These are phyloP conservation scores for Hamamelis virginiana DNA, from an alignment of 164 flowering plant species.

Conservation along the genomic window DNA sequence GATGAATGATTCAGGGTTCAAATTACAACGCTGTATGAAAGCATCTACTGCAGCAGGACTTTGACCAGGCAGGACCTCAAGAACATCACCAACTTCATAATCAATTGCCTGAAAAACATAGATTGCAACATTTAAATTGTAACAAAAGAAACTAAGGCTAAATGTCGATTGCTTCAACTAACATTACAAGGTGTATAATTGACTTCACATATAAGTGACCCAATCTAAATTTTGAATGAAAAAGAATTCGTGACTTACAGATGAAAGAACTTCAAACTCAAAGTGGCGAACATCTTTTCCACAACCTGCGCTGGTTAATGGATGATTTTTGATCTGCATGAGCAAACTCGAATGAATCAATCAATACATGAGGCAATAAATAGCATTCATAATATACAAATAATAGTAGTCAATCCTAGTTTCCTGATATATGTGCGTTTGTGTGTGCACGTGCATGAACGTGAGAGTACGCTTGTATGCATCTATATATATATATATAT, in stretches of 20 bases:
- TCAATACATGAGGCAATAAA: not conserved
- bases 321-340: constrained; percentile 56
- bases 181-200: not conserved
- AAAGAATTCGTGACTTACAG: constrained; percentile 45
- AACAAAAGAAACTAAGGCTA: not conserved
- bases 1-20: constrained; percentile 71
- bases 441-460: too few species aligned
- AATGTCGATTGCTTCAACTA: not conserved
- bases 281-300: constrained; percentile 87
- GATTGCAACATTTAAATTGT: not conserved
- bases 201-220: not conserved
- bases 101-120: constrained; percentile 44
- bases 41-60: constrained; percentile 70
- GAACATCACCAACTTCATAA: constrained; percentile 84
- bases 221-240: constrained; percentile 1
- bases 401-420: not conserved
- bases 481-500: too few species aligned
- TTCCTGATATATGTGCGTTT: not conserved
- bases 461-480: not conserved
- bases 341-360: not conserved
- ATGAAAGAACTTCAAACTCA: constrained; percentile 77
- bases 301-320: constrained; percentile 43
- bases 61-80: constrained; percentile 88
- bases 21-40: constrained; percentile 71
- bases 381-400: not conserved